Percentiles rank a stretch among this genome's conserved stretches.
phyloP scores from a whole-genome alignment of 345 rosid species.

The Iberis pinnata region DNA sequence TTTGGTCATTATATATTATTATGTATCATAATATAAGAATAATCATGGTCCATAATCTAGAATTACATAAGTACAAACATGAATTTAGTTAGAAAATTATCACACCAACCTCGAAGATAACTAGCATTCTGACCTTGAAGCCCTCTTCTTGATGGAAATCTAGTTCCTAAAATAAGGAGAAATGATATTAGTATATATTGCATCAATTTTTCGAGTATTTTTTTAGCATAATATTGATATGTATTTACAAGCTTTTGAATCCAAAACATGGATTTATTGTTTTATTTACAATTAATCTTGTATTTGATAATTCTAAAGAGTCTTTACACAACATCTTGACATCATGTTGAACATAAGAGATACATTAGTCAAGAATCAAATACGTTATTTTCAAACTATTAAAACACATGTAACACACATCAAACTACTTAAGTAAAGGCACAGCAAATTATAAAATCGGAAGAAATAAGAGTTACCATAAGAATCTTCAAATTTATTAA shows the following conservation, averaged over 20 bases:
- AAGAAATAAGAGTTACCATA: constrained; percentile 41
- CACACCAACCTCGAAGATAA: constrained; percentile 52
- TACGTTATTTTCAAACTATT: no score
- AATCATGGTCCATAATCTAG: neutral
- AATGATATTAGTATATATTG: constrained; percentile 10
- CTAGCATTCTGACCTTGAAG: constrained; percentile 37
- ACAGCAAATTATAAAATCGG: neutral
- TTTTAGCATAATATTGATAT: no score
- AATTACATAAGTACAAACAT: no score
- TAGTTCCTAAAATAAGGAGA: constrained; percentile 26
- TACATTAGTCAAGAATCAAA: no score
- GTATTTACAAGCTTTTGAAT: no score
- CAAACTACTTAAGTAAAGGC: neutral
- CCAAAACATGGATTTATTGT: no score
- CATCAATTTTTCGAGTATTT: no score
- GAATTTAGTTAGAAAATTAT: neutral
- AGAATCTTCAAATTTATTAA: constrained; percentile 61
- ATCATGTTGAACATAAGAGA: no score
- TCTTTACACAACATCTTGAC: no score
- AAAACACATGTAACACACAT: neutral
- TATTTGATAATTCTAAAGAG: no score
- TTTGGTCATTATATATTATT: neutral
- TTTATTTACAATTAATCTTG: no score
- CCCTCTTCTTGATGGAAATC: constrained; percentile 37
- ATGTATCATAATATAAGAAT: no score